Base-by-base conservation (phyloP, 1,139 yeast species). In the Trichomonascaceae sp. region DNA sequence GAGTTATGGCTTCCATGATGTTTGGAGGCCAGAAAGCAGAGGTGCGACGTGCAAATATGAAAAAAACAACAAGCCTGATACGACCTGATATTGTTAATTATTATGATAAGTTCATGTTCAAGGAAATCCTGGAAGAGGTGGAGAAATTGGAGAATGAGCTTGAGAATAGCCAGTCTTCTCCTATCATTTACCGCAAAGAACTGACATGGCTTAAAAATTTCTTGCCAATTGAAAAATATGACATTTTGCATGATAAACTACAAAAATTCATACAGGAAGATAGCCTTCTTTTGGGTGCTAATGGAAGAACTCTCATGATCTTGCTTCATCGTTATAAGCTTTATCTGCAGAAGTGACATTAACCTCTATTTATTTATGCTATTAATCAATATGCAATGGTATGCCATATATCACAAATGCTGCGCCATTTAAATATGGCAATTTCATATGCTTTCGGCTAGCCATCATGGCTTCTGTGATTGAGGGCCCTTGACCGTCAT, bases 341-440 rank as follows among this genome's bases (percentile, higher is more conserved):
- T 3, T 49, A 49, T 15, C 41, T 43, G 8, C 22, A 48, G 12
- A 15, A 15, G 27, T 32, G 30, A 36, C 3, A 17, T n/a, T 6
- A 36, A 30, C 39, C 24, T 41, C 12, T 41, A 48, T 48, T 32
- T 22, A 48, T 39, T 47, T 44, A 39, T 48, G 19, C 22, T 24
- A n/a, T 39, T 18, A 24, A 41, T 19, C 41, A 24, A 12, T 38
- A 36, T 47, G 39, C 58, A 83, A 67, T 1, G 96, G 96, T 45
- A 87, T 66, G 0, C 96, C 96, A 65, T 86, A 87, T 1, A 87
- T 74, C 0, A 88, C 84, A 0, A 95, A 90, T 0, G 96, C 91
- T 0, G 89, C 88, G 0, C 95, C 95, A 62, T 87, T 88, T 59
- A 87, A 70, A 61, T 77, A 86, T 53, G 71, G 78, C 41, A 46